Conservation (phyloP, 306 rosid genomes). For the Vigna angularis region DNA sequence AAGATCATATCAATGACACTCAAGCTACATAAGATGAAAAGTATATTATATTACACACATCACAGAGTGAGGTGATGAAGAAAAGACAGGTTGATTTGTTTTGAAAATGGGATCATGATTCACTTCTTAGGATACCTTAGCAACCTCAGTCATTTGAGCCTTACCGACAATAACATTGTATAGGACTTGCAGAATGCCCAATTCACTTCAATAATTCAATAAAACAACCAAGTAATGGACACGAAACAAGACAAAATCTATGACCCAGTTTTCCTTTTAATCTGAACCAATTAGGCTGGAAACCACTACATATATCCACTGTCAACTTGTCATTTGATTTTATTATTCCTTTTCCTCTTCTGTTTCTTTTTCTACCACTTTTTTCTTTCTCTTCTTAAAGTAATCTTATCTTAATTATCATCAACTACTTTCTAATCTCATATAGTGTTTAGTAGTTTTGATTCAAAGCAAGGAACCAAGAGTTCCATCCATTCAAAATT, state of each 20-base stretch:
- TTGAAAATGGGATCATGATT: neutral
- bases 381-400: neutral
- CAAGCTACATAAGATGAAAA: too few species aligned
- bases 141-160: neutral
- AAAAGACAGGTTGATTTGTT: neutral
- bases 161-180: constrained; percentile 1
- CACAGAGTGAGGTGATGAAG: neutral
- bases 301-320: constrained; percentile 17
- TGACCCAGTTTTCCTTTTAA: constrained; percentile 7
- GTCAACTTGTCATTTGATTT: constrained; percentile 32
- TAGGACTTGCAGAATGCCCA: neutral
- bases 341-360: neutral
- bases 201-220: constrained; percentile 32
- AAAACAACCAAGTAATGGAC: neutral
- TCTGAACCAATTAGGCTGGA: constrained; percentile 36
- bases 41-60: neutral
- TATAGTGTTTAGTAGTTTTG: neutral
- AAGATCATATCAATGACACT: too few species aligned
- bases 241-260: constrained; percentile 39
- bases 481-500: neutral
- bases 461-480: neutral
- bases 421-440: neutral
- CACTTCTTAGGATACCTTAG: neutral
- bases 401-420: neutral
- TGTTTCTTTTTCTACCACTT: neutral